Percentiles rank a stretch among this genome's conserved stretches.
These are phyloP conservation scores for Fusarium buxicola DNA, from an alignment of 2,329 filamentous ascomycete genomes.

Conservation along the genomic window DNA sequence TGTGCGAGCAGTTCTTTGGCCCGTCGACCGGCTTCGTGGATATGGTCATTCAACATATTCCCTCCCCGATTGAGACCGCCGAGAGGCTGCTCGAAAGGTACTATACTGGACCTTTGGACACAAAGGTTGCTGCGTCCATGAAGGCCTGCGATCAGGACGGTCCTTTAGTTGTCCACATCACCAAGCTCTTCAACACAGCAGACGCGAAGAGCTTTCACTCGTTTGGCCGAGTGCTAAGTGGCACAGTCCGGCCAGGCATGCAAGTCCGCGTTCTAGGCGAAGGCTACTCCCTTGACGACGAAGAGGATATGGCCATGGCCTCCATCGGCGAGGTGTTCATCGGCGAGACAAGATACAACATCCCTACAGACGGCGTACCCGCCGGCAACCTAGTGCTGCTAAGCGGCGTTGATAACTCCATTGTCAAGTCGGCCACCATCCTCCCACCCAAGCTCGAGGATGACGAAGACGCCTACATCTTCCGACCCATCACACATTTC, in stretches of 20 bases:
- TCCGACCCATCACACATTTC: slow-evolving; percentile 92
- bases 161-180: slow-evolving; percentile 89
- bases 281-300: slow-evolving; percentile 94
- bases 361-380: slow-evolving; percentile 90
- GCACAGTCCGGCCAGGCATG: slow-evolving; percentile 83
- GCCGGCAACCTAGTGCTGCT: slow-evolving; percentile 95
- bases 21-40: slow-evolving; percentile 91
- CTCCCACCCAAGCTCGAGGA: slow-evolving; percentile 83
- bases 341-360: slow-evolving; percentile 91
- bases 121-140: slow-evolving; percentile 84
- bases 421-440: slow-evolving; percentile 96
- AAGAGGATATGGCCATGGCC: slow-evolving; percentile 94
- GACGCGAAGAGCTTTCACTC: slow-evolving; percentile 94
- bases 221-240: slow-evolving; percentile 92
- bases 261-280: slow-evolving; percentile 94
- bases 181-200: slow-evolving; percentile 89
- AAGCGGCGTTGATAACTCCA: slow-evolving; percentile 94
- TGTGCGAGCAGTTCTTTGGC: slow-evolving; percentile 96
- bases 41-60: slow-evolving; percentile 91
- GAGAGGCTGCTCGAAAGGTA: slow-evolving; percentile 83
- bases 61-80: slow-evolving; percentile 84
- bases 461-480: slow-evolving; percentile 94
- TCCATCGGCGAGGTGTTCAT: slow-evolving; percentile 90
- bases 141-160: slow-evolving; percentile 87
- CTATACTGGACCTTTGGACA: slow-evolving; percentile 91